phyloP scores from a whole-genome alignment of 495 filamentous ascomycete species.

The Tuber umbilicatum region DNA sequence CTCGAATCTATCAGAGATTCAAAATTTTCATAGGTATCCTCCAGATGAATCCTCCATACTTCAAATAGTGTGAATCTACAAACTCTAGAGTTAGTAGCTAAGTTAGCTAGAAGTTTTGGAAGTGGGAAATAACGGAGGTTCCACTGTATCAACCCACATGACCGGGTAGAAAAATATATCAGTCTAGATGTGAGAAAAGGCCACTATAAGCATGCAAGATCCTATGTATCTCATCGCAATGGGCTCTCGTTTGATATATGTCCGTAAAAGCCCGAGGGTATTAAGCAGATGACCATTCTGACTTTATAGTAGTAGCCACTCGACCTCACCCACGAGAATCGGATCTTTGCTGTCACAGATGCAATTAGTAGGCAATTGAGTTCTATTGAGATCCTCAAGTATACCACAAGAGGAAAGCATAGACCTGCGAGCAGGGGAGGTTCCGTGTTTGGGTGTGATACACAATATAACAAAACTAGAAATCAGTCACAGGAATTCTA shows the following conservation, averaged over 20 bases:
- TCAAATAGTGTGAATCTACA: no score
- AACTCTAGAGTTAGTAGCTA: no score
- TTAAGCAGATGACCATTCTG: neutral
- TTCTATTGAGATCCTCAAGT: neutral
- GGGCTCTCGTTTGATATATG: neutral
- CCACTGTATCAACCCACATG: neutral
- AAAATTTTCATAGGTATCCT: no score
- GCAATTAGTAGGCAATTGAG: neutral
- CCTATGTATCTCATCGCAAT: neutral
- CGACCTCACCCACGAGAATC: rapidly evolving
- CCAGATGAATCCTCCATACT: no score
- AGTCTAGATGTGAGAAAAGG: neutral
- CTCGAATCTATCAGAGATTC: no score
- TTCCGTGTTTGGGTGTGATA: neutral
- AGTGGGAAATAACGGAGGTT: no score
- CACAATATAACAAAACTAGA: constrained; percentile 44
- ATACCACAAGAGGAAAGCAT: neutral
- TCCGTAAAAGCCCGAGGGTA: neutral
- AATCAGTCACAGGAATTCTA: constrained; percentile 87
- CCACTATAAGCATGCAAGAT: neutral
- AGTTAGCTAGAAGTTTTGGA: no score
- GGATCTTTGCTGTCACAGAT: neutral
- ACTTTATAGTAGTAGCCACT: neutral
- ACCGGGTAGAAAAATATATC: neutral
- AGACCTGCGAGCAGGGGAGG: neutral